Percentiles rank a stretch among this genome's conserved stretches.
phyloP scores from a whole-genome alignment of 2,329 filamentous ascomycete genomes.

The Domatiomyces globalis region DNA sequence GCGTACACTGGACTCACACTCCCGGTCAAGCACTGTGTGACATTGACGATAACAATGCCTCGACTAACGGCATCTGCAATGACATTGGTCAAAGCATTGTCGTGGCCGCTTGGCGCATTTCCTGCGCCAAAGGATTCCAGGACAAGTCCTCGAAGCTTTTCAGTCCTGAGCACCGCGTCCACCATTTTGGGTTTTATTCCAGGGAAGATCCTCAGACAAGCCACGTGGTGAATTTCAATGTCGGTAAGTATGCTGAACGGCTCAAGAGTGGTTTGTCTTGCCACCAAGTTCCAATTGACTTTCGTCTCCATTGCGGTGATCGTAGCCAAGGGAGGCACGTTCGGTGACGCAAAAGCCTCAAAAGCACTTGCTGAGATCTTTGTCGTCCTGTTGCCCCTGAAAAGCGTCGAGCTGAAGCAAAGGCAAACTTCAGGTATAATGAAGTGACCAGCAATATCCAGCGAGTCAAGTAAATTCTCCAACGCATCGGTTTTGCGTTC shows the following conservation, averaged over 20 bases:
- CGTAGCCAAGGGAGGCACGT: conserved; percentile 64
- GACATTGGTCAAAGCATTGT: conserved; percentile 64
- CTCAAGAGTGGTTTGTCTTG: conserved; percentile 58
- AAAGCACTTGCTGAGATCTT: conserved; percentile 81
- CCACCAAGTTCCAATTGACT: conserved; percentile 65
- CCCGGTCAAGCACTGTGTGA: conserved; percentile 69
- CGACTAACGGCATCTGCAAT: conserved; percentile 63
- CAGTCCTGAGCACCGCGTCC: conserved; percentile 62
- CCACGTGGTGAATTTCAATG: conserved; percentile 75
- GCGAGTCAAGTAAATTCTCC: conserved; percentile 69
- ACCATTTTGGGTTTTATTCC: conserved; percentile 91
- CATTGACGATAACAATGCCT: conserved; percentile 75
- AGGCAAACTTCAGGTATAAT: conserved; percentile 86
- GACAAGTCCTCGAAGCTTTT: conserved; percentile 66
- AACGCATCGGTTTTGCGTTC: conserved; percentile 82
- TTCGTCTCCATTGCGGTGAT: conserved; percentile 69
- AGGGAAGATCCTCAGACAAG: conserved; percentile 78
- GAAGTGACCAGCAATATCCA: conserved; percentile 84
- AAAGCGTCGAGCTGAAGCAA: conserved; percentile 85
- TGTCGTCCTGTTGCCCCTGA: conserved; percentile 73
- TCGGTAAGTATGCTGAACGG: conserved; percentile 60
- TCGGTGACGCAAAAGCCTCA: conserved; percentile 79
- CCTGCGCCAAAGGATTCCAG: conserved; percentile 89
- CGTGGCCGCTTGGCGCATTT: conserved; percentile 70
- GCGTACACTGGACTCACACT: conserved; percentile 68